Percentiles rank a stretch among this genome's conserved stretches.
Evolutionary conservation across 441 rosid genomes (phyloP).

Genomic region (Euphorbia schlechtendalii): DNA sequence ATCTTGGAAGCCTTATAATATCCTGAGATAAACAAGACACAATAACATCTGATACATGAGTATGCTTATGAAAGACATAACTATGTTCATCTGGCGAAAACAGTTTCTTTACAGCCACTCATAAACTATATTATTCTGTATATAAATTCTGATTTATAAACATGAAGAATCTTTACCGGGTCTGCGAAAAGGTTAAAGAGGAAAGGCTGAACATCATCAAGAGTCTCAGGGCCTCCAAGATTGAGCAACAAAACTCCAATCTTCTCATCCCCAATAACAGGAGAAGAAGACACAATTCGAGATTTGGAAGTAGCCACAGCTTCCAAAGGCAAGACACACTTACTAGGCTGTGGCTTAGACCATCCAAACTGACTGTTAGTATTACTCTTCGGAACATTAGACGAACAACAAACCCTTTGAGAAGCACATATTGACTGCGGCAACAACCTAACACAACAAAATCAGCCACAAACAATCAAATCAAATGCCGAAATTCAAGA

Average conservation of each 20-base stretch:
- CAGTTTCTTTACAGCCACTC: neutral
- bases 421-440: constrained; percentile 35
- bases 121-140: neutral
- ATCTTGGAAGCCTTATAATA: constrained; percentile 79
- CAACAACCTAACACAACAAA: constrained; percentile 29
- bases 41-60: constrained; percentile 9
- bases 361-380: constrained; percentile 29
- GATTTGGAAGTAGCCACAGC: constrained; percentile 56
- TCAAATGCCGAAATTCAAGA: neutral
- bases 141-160: neutral
- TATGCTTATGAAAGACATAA: too few relatives aligned
- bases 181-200: constrained; percentile 97
- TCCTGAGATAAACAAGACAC: constrained; percentile 43
- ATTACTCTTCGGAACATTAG: constrained; percentile 24
- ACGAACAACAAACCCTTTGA: constrained; percentile 29
- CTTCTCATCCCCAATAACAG: constrained; percentile 48
- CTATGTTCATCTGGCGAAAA: neutral
- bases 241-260: constrained; percentile 81
- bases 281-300: constrained; percentile 28
- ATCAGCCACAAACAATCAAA: neutral
- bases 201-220: constrained; percentile 96
- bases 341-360: constrained; percentile 32
- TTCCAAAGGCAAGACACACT: constrained; percentile 33
- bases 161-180: constrained; percentile 41
- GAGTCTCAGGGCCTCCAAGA: constrained; percentile 98